Percentiles rank a stretch among this genome's conserved stretches.
phyloP scores from a whole-genome alignment of 176 grass and related monocot species.

The Oryza longistaminata region DNA sequence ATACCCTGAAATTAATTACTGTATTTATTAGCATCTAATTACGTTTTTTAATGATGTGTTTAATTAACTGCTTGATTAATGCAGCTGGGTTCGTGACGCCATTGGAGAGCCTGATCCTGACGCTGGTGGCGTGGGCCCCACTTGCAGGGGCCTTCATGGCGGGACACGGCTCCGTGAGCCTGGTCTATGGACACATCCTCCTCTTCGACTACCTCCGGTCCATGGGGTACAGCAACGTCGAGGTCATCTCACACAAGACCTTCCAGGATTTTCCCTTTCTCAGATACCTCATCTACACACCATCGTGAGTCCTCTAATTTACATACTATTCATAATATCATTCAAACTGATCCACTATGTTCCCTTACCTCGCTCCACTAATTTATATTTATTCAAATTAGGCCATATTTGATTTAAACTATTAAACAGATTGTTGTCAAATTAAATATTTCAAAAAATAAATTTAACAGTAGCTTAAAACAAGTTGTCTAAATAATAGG shows the following conservation, averaged over 20 bases:
- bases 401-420: too few relatives aligned
- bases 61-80: neutral
- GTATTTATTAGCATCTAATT: neutral
- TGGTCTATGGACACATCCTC: constrained; percentile 67
- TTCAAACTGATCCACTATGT: too few relatives aligned
- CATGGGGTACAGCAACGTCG: constrained; percentile 96
- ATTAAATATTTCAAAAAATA: too few relatives aligned
- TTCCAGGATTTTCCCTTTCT: constrained; percentile 54
- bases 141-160: constrained; percentile 57
- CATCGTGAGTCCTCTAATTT: constrained; percentile 46
- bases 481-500: too few relatives aligned
- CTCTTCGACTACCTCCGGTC: constrained; percentile 72
- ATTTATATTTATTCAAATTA: too few relatives aligned
- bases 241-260: constrained; percentile 59
- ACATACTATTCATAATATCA: neutral
- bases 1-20: too few relatives aligned
- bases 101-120: constrained; percentile 73
- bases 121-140: constrained; percentile 59
- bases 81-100: constrained; percentile 77
- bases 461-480: too few relatives aligned
- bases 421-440: too few relatives aligned
- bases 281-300: constrained; percentile 89
- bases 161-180: constrained; percentile 62
- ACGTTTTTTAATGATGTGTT: neutral
- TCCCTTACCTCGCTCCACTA: too few relatives aligned